Conservation (phyloP, 129 eudicot species). For the Centaurea solstitialis region DNA sequence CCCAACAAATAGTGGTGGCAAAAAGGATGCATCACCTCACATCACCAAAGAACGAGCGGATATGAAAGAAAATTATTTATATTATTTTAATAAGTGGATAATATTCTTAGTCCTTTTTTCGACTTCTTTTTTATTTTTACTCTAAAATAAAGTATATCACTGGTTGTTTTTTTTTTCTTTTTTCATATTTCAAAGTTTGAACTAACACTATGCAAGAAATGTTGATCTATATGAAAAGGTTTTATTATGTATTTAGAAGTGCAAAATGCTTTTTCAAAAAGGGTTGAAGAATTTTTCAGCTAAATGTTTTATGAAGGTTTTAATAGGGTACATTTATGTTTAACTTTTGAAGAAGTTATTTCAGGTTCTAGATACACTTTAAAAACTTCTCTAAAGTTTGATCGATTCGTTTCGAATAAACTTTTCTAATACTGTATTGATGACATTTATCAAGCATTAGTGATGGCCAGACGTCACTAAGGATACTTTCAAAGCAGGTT, state of each 20-base stretch:
- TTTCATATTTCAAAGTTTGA: neutral
- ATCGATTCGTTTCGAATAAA: neutral
- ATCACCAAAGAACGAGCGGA: conserved; percentile 18
- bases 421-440: neutral
- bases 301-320: too few relatives aligned
- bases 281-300: neutral
- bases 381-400: neutral
- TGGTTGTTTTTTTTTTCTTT: neutral
- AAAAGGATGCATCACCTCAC: conserved; percentile 16
- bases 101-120: neutral
- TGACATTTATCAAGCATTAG: neutral
- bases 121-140: neutral
- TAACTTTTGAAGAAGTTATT: neutral
- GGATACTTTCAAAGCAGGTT: neutral
- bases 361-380: neutral
- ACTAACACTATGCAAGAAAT: neutral
- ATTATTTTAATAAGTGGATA: neutral
- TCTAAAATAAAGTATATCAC: neutral
- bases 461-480: neutral
- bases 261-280: neutral
- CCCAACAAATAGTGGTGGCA: conserved; percentile 18
- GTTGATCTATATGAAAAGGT: too few relatives aligned
- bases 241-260: neutral
- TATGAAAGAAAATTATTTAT: neutral
- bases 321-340: neutral